Percentiles rank a stretch among this genome's conserved stretches.
phyloP scores from a whole-genome alignment of 108 stramenopile species.

The Tribonema minus region DNA sequence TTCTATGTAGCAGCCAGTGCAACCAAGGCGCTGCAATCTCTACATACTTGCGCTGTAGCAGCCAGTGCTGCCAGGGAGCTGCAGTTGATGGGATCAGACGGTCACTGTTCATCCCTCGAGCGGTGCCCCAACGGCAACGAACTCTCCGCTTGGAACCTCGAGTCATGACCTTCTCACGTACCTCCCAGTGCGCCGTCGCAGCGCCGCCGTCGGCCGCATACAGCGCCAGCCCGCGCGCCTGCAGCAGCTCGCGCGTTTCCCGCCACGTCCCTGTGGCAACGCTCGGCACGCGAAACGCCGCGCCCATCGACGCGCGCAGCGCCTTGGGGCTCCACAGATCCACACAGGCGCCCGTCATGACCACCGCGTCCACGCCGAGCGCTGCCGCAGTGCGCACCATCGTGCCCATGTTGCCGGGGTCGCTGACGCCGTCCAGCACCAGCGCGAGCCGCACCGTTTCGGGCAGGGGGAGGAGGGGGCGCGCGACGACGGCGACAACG shows the following conservation, averaged over 20 bases:
- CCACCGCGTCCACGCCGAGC: slow-evolving; percentile 18
- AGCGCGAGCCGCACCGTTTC: background rate
- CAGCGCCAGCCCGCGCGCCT: slow-evolving; percentile 3
- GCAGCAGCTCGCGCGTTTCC: slow-evolving; percentile 2
- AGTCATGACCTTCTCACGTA: too few relatives aligned
- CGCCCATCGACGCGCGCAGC: slow-evolving; percentile 10
- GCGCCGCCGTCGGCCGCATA: slow-evolving; percentile 20
- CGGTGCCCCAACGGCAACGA: too few relatives aligned
- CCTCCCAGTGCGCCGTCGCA: background rate
- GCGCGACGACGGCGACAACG: slow-evolving; percentile 9
- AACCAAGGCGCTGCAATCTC: too few relatives aligned
- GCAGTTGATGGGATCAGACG: too few relatives aligned
- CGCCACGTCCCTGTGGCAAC: slow-evolving; percentile 1
- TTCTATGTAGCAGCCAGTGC: too few relatives aligned
- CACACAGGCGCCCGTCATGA: slow-evolving; percentile 19
- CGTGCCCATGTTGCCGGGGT: slow-evolving; percentile 26
- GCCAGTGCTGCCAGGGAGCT: too few relatives aligned
- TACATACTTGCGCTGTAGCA: too few relatives aligned
- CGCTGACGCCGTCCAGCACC: slow-evolving; percentile 16
- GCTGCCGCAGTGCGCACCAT: slow-evolving; percentile 10
- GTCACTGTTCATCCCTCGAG: too few relatives aligned
- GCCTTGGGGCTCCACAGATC: slow-evolving; percentile 23
- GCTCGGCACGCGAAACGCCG: slow-evolving; percentile 8
- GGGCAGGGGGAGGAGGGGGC: slow-evolving; percentile 8
- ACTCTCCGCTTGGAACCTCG: too few relatives aligned